Evolutionary conservation across 768 basidiomycete species (phyloP), one percentile per base, ranked within the genome.

Genomic region (Mrakia blollopis): DNA sequence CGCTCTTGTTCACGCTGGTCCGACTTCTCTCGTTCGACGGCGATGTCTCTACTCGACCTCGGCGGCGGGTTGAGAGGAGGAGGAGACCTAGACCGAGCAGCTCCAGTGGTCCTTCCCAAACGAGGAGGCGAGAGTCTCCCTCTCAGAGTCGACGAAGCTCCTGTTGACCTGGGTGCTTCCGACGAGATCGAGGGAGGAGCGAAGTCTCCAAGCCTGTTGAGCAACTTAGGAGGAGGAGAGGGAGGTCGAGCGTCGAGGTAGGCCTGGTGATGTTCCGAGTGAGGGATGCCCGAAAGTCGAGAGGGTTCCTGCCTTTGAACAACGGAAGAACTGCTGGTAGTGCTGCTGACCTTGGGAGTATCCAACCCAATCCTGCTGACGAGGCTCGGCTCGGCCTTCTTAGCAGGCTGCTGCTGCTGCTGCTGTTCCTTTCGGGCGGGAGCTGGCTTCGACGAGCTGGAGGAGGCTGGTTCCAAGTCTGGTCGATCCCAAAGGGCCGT

Each of bases 401-500:
- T 68, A 8, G 65, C 35, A 13, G 65, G 65, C 14, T n/a, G 65
- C 35, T 57, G 57, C n/a, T 57, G 57, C 25, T 57, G 25, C 23
- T 28, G 25, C 47, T 50, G 47, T 2, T 50, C 47, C 18, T 50
- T 16, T 9, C 13, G 16, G 16, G 47, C 47, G 47, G 47, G 13
- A 13, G 57, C 57, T 57, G 57, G 57, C 28, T 28, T 57, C 57
- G 57, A n/a, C 57, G 28, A 57, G 23, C 57, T 7, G 4, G 57
- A 57, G 25, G 28, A 28, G 63, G 63, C 0, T 1, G 32, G 32
- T 44, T 13, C 23, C 32, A 35, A 37, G 21, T 67, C 35, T 25
- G 65, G 65, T 39, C 39, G 35, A 14, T 68, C 65, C 65, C 65
- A 68, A 10, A 68, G 65, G 23, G 65, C 65, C 37, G 65, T 68